Percentiles rank a stretch among this genome's conserved stretches.
These are phyloP conservation scores for Arabis hirsuta DNA, from an alignment of 345 rosid genomes.

Conservation along the genomic window DNA sequence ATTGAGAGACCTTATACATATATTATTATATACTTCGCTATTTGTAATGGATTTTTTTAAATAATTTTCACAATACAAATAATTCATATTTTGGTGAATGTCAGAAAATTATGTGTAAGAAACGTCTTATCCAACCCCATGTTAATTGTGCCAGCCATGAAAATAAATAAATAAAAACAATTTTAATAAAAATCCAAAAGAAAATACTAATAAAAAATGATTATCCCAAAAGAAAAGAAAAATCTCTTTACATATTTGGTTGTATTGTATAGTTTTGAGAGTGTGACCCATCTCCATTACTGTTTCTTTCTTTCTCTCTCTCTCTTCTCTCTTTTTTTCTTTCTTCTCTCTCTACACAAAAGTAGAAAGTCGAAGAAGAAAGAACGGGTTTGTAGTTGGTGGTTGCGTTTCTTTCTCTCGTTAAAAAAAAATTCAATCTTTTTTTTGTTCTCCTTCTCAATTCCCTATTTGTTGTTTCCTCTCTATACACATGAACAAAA, in stretches of 20 bases:
- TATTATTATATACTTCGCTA: not conserved
- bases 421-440: not conserved
- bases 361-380: constrained; percentile 42
- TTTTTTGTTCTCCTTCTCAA: not conserved
- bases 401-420: constrained; percentile 52
- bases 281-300: constrained; percentile 40
- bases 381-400: constrained; percentile 59
- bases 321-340: constrained; percentile 3
- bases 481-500: constrained; percentile 25
- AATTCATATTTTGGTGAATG: constrained; percentile 25
- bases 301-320: constrained; percentile 19
- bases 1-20: constrained; percentile 15
- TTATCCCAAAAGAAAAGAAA: not conserved
- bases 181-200: not conserved
- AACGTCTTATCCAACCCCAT: constrained; percentile 42
- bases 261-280: constrained; percentile 2
- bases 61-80: not conserved
- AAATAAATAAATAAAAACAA: not conserved
- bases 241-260: constrained; percentile 6
- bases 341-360: constrained; percentile 27
- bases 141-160: constrained; percentile 41
- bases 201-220: not conserved
- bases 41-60: not conserved
- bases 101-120: constrained; percentile 34
- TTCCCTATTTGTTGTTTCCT: constrained; percentile 10